Evolutionary conservation across 768 basidiomycete species (phyloP).

Genomic region (Auricularia heimuer): DNA sequence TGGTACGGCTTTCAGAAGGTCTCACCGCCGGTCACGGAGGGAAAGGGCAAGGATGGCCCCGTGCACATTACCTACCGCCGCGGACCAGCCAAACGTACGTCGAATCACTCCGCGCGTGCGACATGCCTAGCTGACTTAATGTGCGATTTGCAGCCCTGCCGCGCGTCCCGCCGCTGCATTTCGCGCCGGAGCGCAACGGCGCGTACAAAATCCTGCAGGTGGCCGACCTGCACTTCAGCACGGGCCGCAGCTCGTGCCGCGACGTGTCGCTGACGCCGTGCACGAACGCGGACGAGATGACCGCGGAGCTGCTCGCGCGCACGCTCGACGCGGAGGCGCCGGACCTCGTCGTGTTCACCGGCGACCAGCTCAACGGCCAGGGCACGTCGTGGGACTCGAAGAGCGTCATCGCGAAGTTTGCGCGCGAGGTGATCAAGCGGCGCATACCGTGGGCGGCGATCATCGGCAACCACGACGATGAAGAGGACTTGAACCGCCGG

Average conservation of each 20-base stretch:
- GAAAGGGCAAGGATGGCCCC: constrained; percentile 33
- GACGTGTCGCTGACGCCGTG: constrained; percentile 52
- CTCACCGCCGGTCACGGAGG: constrained; percentile 44
- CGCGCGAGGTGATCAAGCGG: constrained; percentile 60
- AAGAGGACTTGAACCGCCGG: constrained; percentile 50
- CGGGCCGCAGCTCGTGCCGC: constrained; percentile 64
- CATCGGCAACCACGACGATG: constrained; percentile 92
- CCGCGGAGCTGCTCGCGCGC: constrained; percentile 57
- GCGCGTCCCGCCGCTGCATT: constrained; percentile 47
- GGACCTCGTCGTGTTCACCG: constrained; percentile 84
- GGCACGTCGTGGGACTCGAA: constrained; percentile 81
- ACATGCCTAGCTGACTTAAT: neutral
- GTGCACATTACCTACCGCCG: constrained; percentile 60
- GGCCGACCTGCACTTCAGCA: constrained; percentile 90
- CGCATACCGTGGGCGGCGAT: constrained; percentile 84
- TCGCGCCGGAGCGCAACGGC: constrained; percentile 53
- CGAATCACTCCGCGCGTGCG: neutral
- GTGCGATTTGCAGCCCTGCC: constrained; percentile 43
- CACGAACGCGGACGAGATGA: constrained; percentile 66
- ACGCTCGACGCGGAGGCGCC: constrained; percentile 77
- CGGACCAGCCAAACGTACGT: constrained; percentile 59
- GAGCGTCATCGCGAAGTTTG: constrained; percentile 84
- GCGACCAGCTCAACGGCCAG: constrained; percentile 92
- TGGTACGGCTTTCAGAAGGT: constrained; percentile 83
- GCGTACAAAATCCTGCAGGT: constrained; percentile 85